phyloP scores from a whole-genome alignment of 176 grass and related monocot genomes.

The Oryza meridionalis region DNA sequence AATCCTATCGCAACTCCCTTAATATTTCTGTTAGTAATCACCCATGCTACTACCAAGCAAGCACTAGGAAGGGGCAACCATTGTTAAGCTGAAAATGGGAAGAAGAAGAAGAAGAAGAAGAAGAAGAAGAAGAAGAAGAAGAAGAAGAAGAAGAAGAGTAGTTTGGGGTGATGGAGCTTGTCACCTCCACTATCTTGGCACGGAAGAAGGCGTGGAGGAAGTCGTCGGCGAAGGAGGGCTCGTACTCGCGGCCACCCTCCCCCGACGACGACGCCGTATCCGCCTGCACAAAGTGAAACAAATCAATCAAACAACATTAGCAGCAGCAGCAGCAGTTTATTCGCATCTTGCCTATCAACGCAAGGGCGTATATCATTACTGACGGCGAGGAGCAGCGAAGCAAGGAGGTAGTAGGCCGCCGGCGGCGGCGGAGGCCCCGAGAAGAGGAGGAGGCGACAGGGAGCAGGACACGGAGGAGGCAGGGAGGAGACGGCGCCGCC shows the following conservation, averaged over 20 bases:
- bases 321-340: neutral
- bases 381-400: constrained; percentile 38
- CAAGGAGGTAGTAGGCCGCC: neutral
- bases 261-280: neutral
- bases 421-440: neutral
- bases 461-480: neutral
- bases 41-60: neutral
- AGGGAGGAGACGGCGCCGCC: constrained; percentile 17
- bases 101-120: no score
- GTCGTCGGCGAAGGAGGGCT: constrained; percentile 44
- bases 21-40: no score
- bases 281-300: neutral
- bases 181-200: constrained; percentile 63
- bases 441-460: neutral
- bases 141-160: no score
- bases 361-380: neutral
- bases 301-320: neutral
- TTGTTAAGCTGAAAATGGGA: neutral
- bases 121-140: no score
- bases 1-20: neutral
- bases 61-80: neutral
- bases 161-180: constrained; percentile 21
- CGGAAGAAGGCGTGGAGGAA: constrained; percentile 49
- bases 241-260: constrained; percentile 13
- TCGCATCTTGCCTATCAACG: neutral